Conservation (phyloP, 2,329 filamentous ascomycete species). For the Botrytis deweyae region DNA sequence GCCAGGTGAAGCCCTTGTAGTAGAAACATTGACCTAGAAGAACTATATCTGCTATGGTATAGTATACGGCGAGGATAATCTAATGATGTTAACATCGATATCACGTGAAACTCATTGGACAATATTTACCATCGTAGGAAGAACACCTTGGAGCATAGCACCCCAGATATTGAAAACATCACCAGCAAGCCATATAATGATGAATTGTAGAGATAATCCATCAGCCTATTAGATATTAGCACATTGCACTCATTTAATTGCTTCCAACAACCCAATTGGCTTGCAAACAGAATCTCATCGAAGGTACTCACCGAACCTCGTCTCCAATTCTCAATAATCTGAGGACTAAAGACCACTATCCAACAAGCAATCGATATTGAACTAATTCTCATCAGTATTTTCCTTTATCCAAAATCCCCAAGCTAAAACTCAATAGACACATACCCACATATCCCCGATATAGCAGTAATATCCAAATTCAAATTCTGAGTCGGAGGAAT, state of each 20-base stretch:
- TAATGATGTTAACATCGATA: constrained; percentile 36
- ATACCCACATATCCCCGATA: constrained; percentile 88
- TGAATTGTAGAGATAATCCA: constrained; percentile 85
- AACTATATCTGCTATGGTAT: constrained; percentile 88
- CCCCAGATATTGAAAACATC: constrained; percentile 97
- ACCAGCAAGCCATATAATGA: constrained; percentile 87
- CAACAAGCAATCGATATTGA: constrained; percentile 94
- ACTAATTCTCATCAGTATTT: constrained; percentile 45
- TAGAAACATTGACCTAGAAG: constrained; percentile 90
- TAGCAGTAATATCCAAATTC: constrained; percentile 81
- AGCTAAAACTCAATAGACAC: constrained; percentile 32
- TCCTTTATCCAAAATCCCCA: not conserved
- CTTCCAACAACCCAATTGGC: not conserved
- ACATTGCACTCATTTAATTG: not conserved
- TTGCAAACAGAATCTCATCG: not conserved
- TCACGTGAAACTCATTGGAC: not conserved
- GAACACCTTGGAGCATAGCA: constrained; percentile 83
- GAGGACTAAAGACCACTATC: constrained; percentile 96
- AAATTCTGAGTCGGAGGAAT: constrained; percentile 52
- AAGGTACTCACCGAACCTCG: constrained; percentile 54
- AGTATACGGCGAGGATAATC: constrained; percentile 91
- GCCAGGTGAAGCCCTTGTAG: constrained; percentile 79
- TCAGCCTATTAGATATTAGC: constrained; percentile 55
- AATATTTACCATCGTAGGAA: constrained; percentile 78
- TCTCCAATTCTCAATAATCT: constrained; percentile 93